These are phyloP conservation scores for Gliomastix tumulicola DNA, from an alignment of 2,329 filamentous ascomycete species.

Conservation along the genomic window DNA sequence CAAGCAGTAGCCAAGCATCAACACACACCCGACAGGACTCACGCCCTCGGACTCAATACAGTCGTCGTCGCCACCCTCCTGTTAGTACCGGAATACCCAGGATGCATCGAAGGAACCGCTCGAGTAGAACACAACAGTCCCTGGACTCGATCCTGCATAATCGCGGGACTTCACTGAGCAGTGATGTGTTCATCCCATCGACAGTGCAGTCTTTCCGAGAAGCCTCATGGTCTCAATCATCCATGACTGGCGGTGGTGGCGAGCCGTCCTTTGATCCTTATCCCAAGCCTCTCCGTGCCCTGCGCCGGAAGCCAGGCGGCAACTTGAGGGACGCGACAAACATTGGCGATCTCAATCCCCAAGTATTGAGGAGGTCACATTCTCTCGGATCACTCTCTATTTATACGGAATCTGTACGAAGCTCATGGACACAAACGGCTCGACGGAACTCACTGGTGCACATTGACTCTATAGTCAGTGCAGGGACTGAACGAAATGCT, in stretches of 20 bases:
- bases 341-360: slow-evolving; percentile 51
- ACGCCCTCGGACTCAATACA: too few relatives aligned
- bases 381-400: slow-evolving; percentile 54
- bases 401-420: slow-evolving; percentile 53
- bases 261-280: slow-evolving; percentile 15
- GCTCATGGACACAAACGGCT: slow-evolving; percentile 20
- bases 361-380: slow-evolving; percentile 41
- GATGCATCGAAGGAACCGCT: slow-evolving; percentile 36
- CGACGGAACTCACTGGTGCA: not conserved
- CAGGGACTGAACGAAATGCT: not conserved
- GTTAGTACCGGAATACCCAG: slow-evolving; percentile 19
- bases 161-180: slow-evolving; percentile 55
- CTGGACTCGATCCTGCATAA: slow-evolving; percentile 43
- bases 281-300: slow-evolving; percentile 50
- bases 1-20: too few relatives aligned
- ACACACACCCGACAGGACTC: too few relatives aligned
- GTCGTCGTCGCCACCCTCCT: slow-evolving; percentile 17
- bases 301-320: slow-evolving; percentile 68
- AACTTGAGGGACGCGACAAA: slow-evolving; percentile 64
- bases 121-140: slow-evolving; percentile 40
- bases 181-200: slow-evolving; percentile 40
- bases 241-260: slow-evolving; percentile 38
- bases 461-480: slow-evolving; percentile 13
- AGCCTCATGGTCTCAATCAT: slow-evolving; percentile 45
- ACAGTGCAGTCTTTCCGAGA: slow-evolving; percentile 56